phyloP scores from a whole-genome alignment of 768 basidiomycete genomes.

The Tulasnella sp. region DNA sequence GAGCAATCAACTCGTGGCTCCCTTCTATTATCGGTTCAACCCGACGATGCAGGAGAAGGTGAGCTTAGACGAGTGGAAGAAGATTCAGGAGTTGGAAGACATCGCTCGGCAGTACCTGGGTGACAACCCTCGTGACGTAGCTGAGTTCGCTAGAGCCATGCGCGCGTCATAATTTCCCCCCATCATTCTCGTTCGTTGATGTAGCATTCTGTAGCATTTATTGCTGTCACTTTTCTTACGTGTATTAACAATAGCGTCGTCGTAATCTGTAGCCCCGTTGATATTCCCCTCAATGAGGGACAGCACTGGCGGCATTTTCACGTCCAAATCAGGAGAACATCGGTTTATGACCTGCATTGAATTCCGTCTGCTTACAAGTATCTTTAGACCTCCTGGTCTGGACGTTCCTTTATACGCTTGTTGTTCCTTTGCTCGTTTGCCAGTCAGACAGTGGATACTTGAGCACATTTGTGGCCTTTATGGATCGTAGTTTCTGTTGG shows the following conservation, averaged over 20 bases:
- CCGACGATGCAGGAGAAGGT: neutral
- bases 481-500: too few relatives aligned
- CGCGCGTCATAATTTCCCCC: too few relatives aligned
- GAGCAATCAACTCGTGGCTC: neutral
- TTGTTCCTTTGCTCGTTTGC: neutral
- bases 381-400: neutral
- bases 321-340: constrained; percentile 66
- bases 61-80: constrained; percentile 23
- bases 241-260: too few relatives aligned
- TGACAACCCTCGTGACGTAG: too few relatives aligned
- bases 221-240: too few relatives aligned
- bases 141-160: too few relatives aligned
- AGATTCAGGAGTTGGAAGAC: neutral
- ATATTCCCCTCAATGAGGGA: too few relatives aligned
- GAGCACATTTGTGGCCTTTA: neutral
- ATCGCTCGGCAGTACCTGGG: neutral
- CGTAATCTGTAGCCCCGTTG: too few relatives aligned
- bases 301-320: constrained; percentile 69
- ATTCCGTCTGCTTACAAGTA: neutral
- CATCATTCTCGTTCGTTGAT: too few relatives aligned
- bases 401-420: neutral
- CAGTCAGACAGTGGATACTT: neutral
- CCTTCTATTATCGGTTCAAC: constrained; percentile 23
- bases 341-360: neutral
- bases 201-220: too few relatives aligned